Evolutionary conservation across 2,329 filamentous ascomycete genomes (phyloP).

Genomic region (Orbilia blumenaviensis): DNA sequence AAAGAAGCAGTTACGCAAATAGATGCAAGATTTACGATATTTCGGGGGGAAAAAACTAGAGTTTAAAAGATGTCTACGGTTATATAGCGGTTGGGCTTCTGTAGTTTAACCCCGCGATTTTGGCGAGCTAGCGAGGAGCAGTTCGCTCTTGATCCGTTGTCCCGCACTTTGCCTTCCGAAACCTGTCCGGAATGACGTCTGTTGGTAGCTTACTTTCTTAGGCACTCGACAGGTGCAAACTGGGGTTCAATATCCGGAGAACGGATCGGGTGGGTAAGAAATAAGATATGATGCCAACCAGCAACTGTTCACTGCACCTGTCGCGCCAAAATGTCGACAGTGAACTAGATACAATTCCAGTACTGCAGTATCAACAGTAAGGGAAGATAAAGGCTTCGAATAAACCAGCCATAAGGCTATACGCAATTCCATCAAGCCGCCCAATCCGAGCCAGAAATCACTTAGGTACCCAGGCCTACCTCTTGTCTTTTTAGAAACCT

Average conservation of each 20-base stretch:
- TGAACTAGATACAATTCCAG: no score
- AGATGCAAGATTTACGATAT: background rate
- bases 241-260: background rate
- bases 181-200: slow-evolving; percentile 6
- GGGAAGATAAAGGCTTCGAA: no score
- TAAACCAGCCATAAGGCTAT: no score
- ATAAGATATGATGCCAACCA: no score
- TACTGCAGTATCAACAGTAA: no score
- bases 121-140: background rate
- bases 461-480: no score
- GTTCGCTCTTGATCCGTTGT: slow-evolving; percentile 8
- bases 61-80: background rate
- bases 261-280: background rate
- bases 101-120: slow-evolving; percentile 2
- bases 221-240: no score
- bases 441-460: no score
- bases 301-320: no score
- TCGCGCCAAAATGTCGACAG: no score
- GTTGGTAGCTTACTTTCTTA: background rate
- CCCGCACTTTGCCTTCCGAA: slow-evolving; percentile 14
- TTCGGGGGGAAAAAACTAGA: background rate
- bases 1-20: no score
- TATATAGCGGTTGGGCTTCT: background rate
- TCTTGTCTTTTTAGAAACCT: background rate
- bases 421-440: no score